A percentile compares a stretch with the other conserved stretches of the same genome.
Conservation (phyloP, 345 rosid genomes). For the Corchorus olitorius region DNA sequence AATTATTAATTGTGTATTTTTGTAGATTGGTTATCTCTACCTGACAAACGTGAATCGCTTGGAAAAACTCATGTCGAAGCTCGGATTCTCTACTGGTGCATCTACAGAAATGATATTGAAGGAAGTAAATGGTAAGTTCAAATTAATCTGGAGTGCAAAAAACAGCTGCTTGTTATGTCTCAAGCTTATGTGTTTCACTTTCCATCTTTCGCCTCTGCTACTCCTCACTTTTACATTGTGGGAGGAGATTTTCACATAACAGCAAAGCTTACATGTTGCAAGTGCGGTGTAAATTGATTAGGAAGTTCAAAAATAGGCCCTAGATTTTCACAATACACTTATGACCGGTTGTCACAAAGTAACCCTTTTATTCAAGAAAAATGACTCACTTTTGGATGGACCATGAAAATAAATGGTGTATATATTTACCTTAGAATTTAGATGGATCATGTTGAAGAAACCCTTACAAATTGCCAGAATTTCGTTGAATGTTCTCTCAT, state of each 20-base stretch:
- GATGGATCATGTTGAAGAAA: not conserved
- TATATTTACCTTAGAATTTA: not conserved
- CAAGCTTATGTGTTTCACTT: not conserved
- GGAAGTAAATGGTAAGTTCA: slow-evolving; percentile 41
- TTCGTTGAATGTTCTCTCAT: not conserved
- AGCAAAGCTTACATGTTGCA: not conserved
- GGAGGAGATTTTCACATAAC: not conserved
- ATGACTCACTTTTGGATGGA: not conserved
- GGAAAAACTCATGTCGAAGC: slow-evolving; percentile 76
- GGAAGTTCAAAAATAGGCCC: not conserved
- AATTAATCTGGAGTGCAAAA: slow-evolving; percentile 1
- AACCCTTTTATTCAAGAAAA: not conserved
- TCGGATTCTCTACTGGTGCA: slow-evolving; percentile 72
- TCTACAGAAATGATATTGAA: slow-evolving; percentile 49
- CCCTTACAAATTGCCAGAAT: not conserved
- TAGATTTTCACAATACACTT: no score
- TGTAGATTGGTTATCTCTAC: slow-evolving; percentile 82
- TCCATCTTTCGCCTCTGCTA: not conserved
- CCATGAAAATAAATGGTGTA: not conserved
- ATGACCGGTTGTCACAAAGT: not conserved
- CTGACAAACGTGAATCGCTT: slow-evolving; percentile 64
- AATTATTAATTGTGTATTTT: not conserved
- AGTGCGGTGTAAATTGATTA: not conserved
- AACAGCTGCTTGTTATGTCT: slow-evolving; percentile 9
- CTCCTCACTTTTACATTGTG: not conserved